phyloP scores from a whole-genome alignment of 1,284 basidiomycete genomes.

The Austroboletus niveus region DNA sequence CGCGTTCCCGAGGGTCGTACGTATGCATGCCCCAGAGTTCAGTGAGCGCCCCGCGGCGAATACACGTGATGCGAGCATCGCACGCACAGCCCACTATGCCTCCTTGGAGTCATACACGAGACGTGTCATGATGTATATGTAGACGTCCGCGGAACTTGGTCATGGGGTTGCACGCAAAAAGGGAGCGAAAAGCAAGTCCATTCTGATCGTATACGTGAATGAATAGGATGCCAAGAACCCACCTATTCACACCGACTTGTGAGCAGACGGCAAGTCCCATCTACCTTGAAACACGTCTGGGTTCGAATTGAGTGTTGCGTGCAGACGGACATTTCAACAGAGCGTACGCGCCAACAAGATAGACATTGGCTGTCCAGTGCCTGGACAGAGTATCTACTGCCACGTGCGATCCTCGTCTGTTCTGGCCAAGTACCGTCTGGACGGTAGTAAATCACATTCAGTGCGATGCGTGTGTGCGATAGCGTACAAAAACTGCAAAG shows the following conservation, averaged over 20 bases:
- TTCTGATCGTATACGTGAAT: conserved; percentile 8
- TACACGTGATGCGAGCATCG: conserved; percentile 5
- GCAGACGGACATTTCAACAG: conserved; percentile 41
- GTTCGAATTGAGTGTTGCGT: not conserved
- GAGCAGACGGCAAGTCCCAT: not conserved
- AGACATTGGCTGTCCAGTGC: not conserved
- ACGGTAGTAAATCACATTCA: conserved; percentile 17
- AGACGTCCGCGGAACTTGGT: conserved; percentile 27
- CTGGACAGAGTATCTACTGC: not conserved
- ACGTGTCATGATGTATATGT: conserved; percentile 36
- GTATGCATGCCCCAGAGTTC: not conserved
- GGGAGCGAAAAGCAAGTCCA: conserved; percentile 29
- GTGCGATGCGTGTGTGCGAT: conserved; percentile 12
- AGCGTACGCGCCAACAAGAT: conserved; percentile 29
- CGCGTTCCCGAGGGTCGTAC: conserved; percentile 1
- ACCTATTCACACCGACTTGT: conserved; percentile 13
- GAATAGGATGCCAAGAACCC: conserved; percentile 3
- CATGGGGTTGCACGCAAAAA: conserved; percentile 4
- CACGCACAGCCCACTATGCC: not conserved
- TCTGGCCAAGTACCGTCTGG: not conserved
- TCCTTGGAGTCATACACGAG: conserved; percentile 34
- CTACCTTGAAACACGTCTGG: not conserved
- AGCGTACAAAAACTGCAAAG: conserved; percentile 23
- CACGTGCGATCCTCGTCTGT: conserved; percentile 8
- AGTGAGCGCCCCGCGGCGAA: conserved; percentile 6